phyloP scores from a whole-genome alignment of 1,284 basidiomycete species.

The Stygiomarasmius scandens region DNA sequence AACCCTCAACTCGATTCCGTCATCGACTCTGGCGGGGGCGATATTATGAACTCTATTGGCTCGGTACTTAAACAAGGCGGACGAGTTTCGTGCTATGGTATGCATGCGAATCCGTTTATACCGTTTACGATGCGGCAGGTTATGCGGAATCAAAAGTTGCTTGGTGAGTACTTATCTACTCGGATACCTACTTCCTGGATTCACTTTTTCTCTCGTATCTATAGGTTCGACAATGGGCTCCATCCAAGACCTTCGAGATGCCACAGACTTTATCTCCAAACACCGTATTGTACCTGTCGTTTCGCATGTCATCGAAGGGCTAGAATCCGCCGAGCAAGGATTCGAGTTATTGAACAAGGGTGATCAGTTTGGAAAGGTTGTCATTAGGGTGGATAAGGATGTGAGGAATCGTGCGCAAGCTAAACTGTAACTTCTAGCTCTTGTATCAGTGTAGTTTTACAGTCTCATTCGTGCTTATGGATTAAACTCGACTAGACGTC shows the following conservation, averaged over 20 bases:
- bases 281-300: constrained; percentile 76
- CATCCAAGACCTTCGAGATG: constrained; percentile 71
- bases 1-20: constrained; percentile 59
- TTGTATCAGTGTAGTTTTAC: too few relatives aligned
- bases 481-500: too few relatives aligned
- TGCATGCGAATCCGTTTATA: constrained; percentile 65
- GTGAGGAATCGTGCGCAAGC: background rate
- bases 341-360: constrained; percentile 68
- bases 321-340: constrained; percentile 70
- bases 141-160: constrained; percentile 74
- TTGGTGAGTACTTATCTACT: constrained; percentile 50
- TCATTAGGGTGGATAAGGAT: constrained; percentile 27
- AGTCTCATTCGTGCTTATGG: too few relatives aligned
- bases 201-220: constrained; percentile 6
- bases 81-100: constrained; percentile 75
- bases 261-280: constrained; percentile 69
- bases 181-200: background rate
- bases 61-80: constrained; percentile 73
- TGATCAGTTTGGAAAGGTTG: constrained; percentile 78
- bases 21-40: constrained; percentile 82
- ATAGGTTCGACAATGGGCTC: constrained; percentile 86
- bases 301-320: constrained; percentile 71
- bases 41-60: constrained; percentile 64
- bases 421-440: background rate
- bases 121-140: constrained; percentile 81